Conservation (phyloP, 2,329 filamentous ascomycete species). For the Talaromyces sp. region DNA sequence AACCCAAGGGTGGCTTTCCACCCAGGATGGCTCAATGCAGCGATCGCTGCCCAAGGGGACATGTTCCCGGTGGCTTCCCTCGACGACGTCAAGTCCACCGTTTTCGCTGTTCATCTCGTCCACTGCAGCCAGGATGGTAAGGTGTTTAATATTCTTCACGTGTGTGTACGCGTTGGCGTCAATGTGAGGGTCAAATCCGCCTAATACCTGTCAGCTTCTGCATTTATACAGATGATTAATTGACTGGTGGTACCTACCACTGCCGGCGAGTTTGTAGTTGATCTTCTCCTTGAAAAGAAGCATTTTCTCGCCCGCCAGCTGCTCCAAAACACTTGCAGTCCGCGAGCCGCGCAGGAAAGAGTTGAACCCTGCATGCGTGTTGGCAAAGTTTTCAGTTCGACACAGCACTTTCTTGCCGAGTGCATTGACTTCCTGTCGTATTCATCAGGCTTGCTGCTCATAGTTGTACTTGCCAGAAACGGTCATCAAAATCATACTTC, state of each 20-base stretch:
- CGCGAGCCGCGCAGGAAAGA: constrained; percentile 30
- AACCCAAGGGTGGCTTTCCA: constrained; percentile 27
- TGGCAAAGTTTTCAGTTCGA: constrained; percentile 30
- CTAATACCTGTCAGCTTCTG: constrained; percentile 11
- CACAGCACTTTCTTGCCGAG: constrained; percentile 25
- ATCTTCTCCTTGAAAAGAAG: constrained; percentile 41
- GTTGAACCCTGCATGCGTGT: constrained; percentile 28
- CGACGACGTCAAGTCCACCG: constrained; percentile 36
- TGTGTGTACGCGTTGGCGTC: constrained; percentile 39
- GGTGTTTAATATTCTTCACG: constrained; percentile 36
- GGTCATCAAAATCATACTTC: constrained; percentile 13
- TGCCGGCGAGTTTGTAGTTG: constrained; percentile 38
- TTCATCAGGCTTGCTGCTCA: neutral
- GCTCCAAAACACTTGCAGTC: constrained; percentile 23
- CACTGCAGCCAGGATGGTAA: constrained; percentile 36
- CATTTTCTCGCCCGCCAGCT: constrained; percentile 34
- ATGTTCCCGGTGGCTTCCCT: constrained; percentile 31
- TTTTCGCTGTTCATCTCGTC: constrained; percentile 31
- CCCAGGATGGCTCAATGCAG: constrained; percentile 31
- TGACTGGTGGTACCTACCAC: constrained; percentile 18
- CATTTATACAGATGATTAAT: constrained; percentile 15
- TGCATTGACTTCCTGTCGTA: constrained; percentile 23
- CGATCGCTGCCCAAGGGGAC: constrained; percentile 29
- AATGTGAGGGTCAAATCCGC: constrained; percentile 35
- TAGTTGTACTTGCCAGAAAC: neutral